Evolutionary conservation across 192 early-diverging fungal genomes (phyloP), one percentile per base, ranked within the genome.

Genomic region (Umbelopsis sp.): DNA sequence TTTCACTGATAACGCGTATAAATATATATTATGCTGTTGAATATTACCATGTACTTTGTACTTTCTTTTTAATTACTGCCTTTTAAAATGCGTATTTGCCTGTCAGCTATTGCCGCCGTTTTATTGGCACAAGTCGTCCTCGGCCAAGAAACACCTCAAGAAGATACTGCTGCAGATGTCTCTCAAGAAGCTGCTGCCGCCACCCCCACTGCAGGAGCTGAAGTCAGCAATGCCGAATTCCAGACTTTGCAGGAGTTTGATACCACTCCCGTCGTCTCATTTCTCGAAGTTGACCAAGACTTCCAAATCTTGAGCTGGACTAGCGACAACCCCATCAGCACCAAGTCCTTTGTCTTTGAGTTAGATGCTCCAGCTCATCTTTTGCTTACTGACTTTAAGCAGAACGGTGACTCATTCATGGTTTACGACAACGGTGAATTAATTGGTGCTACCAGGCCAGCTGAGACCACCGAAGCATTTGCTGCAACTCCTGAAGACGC

Each of bases 401-500:
- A 78, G 32, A 51, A 51, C 32, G 77, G 77, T 41, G 77, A 78
- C 51, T 53, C 66, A 20, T 78, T 78, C 59, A 54, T 70, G 5
- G 24, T 78, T 34, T 78, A 70, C 36, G 77, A 78, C 34, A 78
- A 78, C 20, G 72, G 69, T 43, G 26, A 38, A 3, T 31, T 73
- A 1, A 65, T 78, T 52, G 77, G 77, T 14, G 26, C 36, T 17
- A 74, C 77, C 16, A 43, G 65, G 8, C 36, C 68, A 21, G 65
- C 74, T n/a, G 69, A 66, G 10, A 32, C 20, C n/a, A 25, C 29
- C 0, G 59, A 77, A 24, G 72, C 69, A 10, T 78, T 47, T 49
- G 77, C 77, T 59, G 62, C 41, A 31, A 74, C 77, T 22, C 77
- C 77, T 56, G 62, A 74, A 49, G 77, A 74, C 21, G 77, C 77